Percentiles rank a stretch among this genome's conserved stretches.
phyloP scores from a whole-genome alignment of 805 yeast genomes.

The Candida sithepensis region DNA sequence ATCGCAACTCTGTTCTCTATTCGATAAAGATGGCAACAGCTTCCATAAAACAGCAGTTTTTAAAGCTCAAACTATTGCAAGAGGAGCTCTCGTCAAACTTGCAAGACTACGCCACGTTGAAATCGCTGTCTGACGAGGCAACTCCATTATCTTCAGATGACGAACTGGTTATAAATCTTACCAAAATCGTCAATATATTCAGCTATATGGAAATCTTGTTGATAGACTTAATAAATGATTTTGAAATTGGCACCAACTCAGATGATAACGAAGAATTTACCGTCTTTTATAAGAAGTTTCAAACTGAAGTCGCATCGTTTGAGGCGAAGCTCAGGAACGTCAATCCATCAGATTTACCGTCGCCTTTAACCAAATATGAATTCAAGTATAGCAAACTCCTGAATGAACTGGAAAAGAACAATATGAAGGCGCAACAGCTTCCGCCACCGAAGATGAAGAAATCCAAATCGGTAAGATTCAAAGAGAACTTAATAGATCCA shows the following conservation, averaged over 20 bases:
- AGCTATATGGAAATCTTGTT: conserved; percentile 15
- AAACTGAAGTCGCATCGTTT: not conserved
- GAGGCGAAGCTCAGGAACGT: not conserved
- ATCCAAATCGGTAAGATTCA: conserved; percentile 24
- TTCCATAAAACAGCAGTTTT: conserved; percentile 16
- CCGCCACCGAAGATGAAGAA: conserved; percentile 12
- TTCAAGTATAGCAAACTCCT: not conserved
- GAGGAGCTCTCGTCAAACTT: conserved; percentile 15
- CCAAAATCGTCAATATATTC: conserved; percentile 10
- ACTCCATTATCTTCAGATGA: conserved; percentile 8
- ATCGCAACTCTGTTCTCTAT: too few relatives aligned
- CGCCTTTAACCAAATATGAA: not conserved
- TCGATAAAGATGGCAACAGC: conserved; percentile 1
- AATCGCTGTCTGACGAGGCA: conserved; percentile 2
- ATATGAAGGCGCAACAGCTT: not conserved
- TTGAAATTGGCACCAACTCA: not conserved
- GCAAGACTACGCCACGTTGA: conserved; percentile 16
- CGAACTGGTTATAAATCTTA: conserved; percentile 10
- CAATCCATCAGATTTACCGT: not conserved
- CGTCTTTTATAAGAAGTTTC: not conserved
- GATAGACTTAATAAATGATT: conserved; percentile 10
- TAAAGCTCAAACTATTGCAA: conserved; percentile 14
- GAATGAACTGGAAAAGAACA: not conserved
- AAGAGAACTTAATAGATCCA: conserved; percentile 20
- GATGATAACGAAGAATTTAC: not conserved